Percentiles rank a stretch among this genome's conserved stretches.
Evolutionary conservation across 176 grass and related monocot species (phyloP).

Genomic region (Miscanthus lutarioriparius): DNA sequence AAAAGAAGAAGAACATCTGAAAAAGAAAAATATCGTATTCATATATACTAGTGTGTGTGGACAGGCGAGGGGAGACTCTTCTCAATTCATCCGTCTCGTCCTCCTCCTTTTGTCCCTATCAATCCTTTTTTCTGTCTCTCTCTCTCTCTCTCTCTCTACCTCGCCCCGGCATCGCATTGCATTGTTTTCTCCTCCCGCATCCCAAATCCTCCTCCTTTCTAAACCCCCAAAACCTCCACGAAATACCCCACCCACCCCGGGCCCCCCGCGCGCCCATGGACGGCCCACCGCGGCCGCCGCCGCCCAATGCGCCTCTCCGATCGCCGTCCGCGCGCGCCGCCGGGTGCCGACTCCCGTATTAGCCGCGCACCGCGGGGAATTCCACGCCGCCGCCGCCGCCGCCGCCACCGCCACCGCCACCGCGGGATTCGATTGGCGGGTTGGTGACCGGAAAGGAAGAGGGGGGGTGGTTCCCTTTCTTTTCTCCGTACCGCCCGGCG

Average conservation of each 20-base stretch:
- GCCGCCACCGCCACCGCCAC: too few species aligned
- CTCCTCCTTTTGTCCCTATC: slow-evolving; percentile 54
- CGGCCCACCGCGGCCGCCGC: slow-evolving; percentile 30
- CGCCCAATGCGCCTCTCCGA: slow-evolving; percentile 42
- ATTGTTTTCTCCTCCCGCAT: slow-evolving; percentile 29
- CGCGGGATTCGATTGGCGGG: slow-evolving; percentile 23
- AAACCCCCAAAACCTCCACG: slow-evolving; percentile 51
- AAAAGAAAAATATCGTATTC: too few species aligned
- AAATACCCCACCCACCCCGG: slow-evolving; percentile 26
- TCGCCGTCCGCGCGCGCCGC: slow-evolving; percentile 12
- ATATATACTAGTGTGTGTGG: too few species aligned
- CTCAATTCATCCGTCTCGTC: slow-evolving; percentile 15
- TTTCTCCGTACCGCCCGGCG: neutral
- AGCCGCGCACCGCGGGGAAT: neutral
- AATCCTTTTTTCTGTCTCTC: slow-evolving; percentile 23
- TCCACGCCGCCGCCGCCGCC: neutral
- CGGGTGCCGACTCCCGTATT: slow-evolving; percentile 2
- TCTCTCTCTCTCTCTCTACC: neutral
- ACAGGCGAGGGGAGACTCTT: too few species aligned
- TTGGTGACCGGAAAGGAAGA: slow-evolving; percentile 21
- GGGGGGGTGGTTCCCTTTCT: neutral
- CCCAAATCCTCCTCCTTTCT: slow-evolving; percentile 32
- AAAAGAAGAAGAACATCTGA: too few species aligned
- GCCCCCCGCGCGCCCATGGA: slow-evolving; percentile 31
- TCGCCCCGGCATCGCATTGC: neutral